Evolutionary conservation across 805 yeast genomes (phyloP), one percentile per base, ranked within the genome.

Genomic region (Saccharomycopsis sp.): DNA sequence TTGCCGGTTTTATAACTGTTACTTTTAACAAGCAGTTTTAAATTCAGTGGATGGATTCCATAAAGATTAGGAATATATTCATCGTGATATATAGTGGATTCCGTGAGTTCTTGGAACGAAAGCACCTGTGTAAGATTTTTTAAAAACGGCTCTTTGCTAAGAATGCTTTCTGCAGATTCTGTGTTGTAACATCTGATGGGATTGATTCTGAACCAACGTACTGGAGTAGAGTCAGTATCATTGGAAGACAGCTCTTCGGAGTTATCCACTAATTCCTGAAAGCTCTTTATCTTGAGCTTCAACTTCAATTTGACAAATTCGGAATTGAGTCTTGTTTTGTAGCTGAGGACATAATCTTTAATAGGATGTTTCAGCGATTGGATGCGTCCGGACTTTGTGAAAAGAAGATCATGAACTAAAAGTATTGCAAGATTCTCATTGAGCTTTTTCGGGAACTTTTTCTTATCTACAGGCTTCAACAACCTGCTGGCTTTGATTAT

Each of bases 341-440:
- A 86, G 60, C 83, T 78, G 58, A 94, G 73, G 2, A 94, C 76
- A 12, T 88, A 86, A 54, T 88, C 94, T 68, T 94, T 94, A 59
- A 90, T 78, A 0, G 93, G 88, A 62, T 86, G 90, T 66, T 91
- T 92, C 3, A 96, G 96, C 77, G 90, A 86, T 68, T 90, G 96
- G 60, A 93, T 86, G 62, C 97, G 74, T 9, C 96, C 94, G 25
- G 83, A 78, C 63, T 83, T 80, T 3, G 93, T 80, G 58, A 94
- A 78, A 3, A 92, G 70, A 56, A 90, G 74, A 72, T 93, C 99
- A 67, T 93, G 96, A 0, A 86, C 86, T 71, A 93, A 71, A 7
- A 93, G 73, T 56, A 85, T 62, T 1, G 87, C 81, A 53, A 87
- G 70, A 15, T 77, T 73, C 56, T 79, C 81, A 12, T 79, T 79